Base-by-base conservation (phyloP, 352 stramenopile genomes). In the Phytophthora constricta region DNA sequence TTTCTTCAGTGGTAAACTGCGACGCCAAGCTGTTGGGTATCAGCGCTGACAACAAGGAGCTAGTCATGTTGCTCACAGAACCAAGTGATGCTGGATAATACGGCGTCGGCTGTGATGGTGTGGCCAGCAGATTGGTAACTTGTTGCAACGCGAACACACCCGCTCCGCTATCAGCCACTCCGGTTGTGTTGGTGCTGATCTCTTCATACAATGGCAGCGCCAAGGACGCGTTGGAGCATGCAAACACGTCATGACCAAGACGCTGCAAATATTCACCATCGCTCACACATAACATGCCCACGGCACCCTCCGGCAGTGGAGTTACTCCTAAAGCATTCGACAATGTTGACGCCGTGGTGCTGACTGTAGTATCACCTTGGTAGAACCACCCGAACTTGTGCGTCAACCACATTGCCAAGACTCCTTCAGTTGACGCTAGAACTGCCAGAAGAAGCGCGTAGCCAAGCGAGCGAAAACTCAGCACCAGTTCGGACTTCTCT, bases 181-280 rank as follows among this genome's bases (percentile, higher is more conserved):
- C 56, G 0, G 46, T 68, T 3, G 66, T 65, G 13, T 77, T 80
- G 5, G 53, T 52, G 39, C 62, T 76, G 16, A 69, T 48, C 20
- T 69, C 59, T 28, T 69, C n/a, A 22, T 73, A 72, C 33, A 89
- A 47, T 1, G 73, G 76, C 49, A 85, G 46, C 22, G 53, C 39
- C n/a, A 86, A 72, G 3, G 73, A 74, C 1, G 70, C 54, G 39
- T 89, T 89, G 5, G 77, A 86, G 42, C 80, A 89, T 3, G 49
- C 56, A 51, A 83, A 89, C 23, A 48, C 20, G 33, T 66, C 25
- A 16, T 68, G 52, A 13, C 66, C 72, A 27, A 69, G 34, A 14
- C 51, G 48, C 31, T 86, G 77, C 39, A 89, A 55, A 53, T 86
- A 89, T 25, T 72, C 61, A 23, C 62, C 42, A 19, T 75, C 60